Percentiles rank a stretch among this genome's conserved stretches.
These are phyloP conservation scores for Podospora pseudopauciseta DNA, from an alignment of 495 filamentous ascomycete genomes.

Conservation along the genomic window DNA sequence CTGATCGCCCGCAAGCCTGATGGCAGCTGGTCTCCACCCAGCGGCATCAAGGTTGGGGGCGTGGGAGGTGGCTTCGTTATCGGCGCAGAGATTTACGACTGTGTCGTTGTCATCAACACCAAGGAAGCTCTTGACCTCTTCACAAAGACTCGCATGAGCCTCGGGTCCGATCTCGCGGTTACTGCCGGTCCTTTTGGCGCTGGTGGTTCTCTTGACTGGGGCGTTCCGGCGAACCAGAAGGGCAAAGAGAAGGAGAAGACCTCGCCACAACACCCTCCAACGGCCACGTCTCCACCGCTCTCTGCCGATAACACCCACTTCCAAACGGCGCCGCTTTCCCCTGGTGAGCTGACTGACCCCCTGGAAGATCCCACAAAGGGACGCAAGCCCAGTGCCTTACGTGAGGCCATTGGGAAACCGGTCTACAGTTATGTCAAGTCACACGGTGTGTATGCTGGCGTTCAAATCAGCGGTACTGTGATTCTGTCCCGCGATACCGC, in stretches of 20 bases:
- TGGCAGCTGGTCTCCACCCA: conserved; percentile 73
- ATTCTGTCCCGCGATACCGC: conserved; percentile 76
- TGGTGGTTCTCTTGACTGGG: conserved; percentile 61
- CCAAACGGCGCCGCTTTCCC: conserved; percentile 10
- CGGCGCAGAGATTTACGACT: conserved; percentile 81
- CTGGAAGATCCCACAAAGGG: conserved; percentile 15
- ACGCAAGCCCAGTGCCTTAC: conserved; percentile 27
- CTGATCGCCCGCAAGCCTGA: conserved; percentile 66
- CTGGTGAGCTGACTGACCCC: conserved; percentile 11
- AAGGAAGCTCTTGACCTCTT: conserved; percentile 69
- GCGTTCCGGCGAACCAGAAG: conserved; percentile 24
- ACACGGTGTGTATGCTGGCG: conserved; percentile 71
- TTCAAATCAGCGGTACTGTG: conserved; percentile 74
- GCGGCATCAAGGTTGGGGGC: conserved; percentile 71
- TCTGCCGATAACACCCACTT: conserved; percentile 24
- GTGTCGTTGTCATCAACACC: conserved; percentile 77
- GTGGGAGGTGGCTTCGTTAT: conserved; percentile 73
- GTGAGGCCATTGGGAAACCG: conserved; percentile 44
- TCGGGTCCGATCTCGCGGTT: conserved; percentile 71
- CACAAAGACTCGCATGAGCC: conserved; percentile 65
- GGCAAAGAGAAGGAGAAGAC: conserved; percentile 20
- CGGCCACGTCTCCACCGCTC: conserved; percentile 7
- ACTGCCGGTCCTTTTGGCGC: conserved; percentile 70
- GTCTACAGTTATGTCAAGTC: conserved; percentile 82
- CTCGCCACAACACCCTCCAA: neutral